phyloP scores from a whole-genome alignment of 176 grass and related monocot genomes.

The Leersia perrieri region DNA sequence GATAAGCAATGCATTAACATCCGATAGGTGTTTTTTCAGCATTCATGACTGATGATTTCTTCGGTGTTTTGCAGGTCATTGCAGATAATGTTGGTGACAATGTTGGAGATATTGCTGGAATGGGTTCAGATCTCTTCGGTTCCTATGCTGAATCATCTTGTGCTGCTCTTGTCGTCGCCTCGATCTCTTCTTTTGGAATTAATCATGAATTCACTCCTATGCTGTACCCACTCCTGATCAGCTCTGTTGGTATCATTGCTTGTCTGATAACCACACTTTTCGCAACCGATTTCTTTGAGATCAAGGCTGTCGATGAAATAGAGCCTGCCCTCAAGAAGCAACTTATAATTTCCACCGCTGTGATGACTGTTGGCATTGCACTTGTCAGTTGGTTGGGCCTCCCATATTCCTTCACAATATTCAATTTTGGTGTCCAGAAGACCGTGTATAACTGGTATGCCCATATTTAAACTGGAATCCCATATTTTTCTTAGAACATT shows the following conservation, averaged over 20 bases:
- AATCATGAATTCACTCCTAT: constrained; percentile 84
- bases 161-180: constrained; percentile 84
- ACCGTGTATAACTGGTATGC: constrained; percentile 79
- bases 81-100: constrained; percentile 98
- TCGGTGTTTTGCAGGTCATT: constrained; percentile 60
- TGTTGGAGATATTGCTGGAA: constrained; percentile 95
- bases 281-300: constrained; percentile 84
- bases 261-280: constrained; percentile 93
- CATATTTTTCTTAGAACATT: background rate
- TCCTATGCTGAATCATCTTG: constrained; percentile 95
- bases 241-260: constrained; percentile 86
- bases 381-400: constrained; percentile 90
- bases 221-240: constrained; percentile 79
- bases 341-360: constrained; percentile 71
- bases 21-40: background rate
- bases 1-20: background rate
- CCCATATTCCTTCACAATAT: constrained; percentile 84
- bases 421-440: constrained; percentile 96
- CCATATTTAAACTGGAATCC: background rate
- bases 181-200: constrained; percentile 94
- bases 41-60: constrained; percentile 30
- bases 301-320: constrained; percentile 81
- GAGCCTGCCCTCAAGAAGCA: constrained; percentile 81
- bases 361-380: constrained; percentile 88
- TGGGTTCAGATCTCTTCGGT: constrained; percentile 95